Base-by-base conservation (phyloP, 2,329 filamentous ascomycete genomes). In the Fusarium sp. region DNA sequence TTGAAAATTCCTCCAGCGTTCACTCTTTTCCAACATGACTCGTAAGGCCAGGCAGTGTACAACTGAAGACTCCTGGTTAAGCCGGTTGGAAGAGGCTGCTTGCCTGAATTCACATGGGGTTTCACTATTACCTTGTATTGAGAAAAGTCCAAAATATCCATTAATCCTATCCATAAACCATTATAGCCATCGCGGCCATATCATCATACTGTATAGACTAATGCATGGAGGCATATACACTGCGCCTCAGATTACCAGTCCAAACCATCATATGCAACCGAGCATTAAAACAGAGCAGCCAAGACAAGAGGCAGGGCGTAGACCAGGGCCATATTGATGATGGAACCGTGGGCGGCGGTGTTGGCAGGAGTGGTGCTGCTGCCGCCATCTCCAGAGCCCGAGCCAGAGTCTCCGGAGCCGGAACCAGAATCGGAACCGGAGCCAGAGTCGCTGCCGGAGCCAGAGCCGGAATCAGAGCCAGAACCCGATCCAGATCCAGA, bases 271-370 rank as follows among this genome's bases (percentile, higher is more conserved):
- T 20, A 27, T 52, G 48, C 27, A 8, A 30, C 48, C 25, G 18
- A n/a, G 5, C 18, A 52, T 52, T 6, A 67, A 50, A 67, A 35
- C 41, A 67, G 30, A 58, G 45, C 20, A 39, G 41, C 62, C 20
- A 43, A 41, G 16, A 66, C 25, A 9, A 68, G 45, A 2, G 62
- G 37, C 13, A 68, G 6, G 5, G 48, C 37, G 32, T 56, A 66
- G 4, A 43, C 54, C 13, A 18, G 13, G 14, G 23, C 45, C 37
- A 48, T 61, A 27, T 48, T 68, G 18, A 66, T 48, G 5, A 48
- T 32, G 23, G 37, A 45, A 20, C 20, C n/a, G 41, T 58, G 35
- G 13, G 23, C 37, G 34, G 61, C 61, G 16, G 41, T 64, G 18
- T 56, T 68, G 34, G 48, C 25, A 3, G 48, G 48, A 30, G 48